Base-by-base conservation (phyloP, 192 early-diverging fungal species). In the Coemansia sp. region DNA sequence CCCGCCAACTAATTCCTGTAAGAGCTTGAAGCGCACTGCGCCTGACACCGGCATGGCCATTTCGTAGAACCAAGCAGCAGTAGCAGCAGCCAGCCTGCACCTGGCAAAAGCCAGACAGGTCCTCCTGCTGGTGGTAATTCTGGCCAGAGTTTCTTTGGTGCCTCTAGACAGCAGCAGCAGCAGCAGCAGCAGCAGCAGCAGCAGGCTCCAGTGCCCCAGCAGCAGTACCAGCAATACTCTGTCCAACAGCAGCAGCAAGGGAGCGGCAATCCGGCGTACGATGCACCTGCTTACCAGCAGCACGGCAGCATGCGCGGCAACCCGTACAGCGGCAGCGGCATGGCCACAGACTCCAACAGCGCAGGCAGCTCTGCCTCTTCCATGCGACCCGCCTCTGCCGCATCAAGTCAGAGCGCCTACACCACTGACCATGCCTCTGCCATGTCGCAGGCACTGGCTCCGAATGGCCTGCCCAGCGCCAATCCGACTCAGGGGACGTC, bases 391-490 rank as follows among this genome's bases (percentile, higher is more conserved):
- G 25, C 49, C 19, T 51, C 54, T 13, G 56, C 60, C 1, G 39
- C 59, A 47, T 60, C 61, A 14, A 51, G 34, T 52, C 60, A 53
- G 18, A 46, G 42, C 50, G 42, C 43, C 5, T 14, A 25, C 37
- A 19, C n/a, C n/a, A n/a, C 26, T 2, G 53, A 53, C 32, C 42
- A 51, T 14, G 38, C 33, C 31, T 36, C 29, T 6, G 37, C 47
- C 22, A 45, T 54, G 31, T 5, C 56, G 38, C 63, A 61, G 31
- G 46, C 47, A 9, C 51, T 70, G 31, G 54, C 68, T n/a, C 60
- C 65, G 25, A 74, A 68, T 37, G 70, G 70, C 19, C 68, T 70
- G 53, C 68, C 71, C 30, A 68, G 71, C 47, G 56, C 53, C 14
- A 75, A 19, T 52, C 57, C 65, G 38, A 19, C 36, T 39, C 47